Evolutionary conservation across 192 early-diverging fungal genomes (phyloP), one percentile per base, ranked within the genome.

Genomic region (Coemansia sp.): DNA sequence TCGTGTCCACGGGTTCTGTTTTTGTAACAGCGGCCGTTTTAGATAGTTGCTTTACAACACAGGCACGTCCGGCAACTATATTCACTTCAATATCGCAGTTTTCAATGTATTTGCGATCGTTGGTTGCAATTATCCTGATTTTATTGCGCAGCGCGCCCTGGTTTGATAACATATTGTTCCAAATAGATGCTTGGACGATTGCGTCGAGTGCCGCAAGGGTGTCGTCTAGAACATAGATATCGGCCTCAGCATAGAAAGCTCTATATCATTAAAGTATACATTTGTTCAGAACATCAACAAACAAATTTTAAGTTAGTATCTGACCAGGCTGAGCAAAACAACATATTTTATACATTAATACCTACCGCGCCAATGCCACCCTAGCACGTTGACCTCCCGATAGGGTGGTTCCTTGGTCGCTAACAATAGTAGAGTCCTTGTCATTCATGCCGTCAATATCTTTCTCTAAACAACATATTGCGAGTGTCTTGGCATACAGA

Each of bases 181-280:
- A 95, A 14, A 93, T 76, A 32, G 86, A 77, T 17, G 63, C 70
- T 39, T 80, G 78, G 4, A 85, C 85, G 50, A 74, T 70, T 3
- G 85, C 85, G 72, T 96, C 94, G 0, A 96, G 90, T 19, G 91
- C 91, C 57, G 85, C 83, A 51, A 97, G 80, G 6, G 90, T 88
- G 61, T 92, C 91, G 61, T 95, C 93, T 23, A 95, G 66, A 1
- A 95, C 68, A 8, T 90, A 84, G 55, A 94, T 89, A 31, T 94
- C 91, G 22, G 87, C 81, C 66, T 91, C 76, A 10, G 67, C 72
- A 78, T 96, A 94, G 0, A 91, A 70, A 8, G 89, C 84, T 19
- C 95, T 88, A 23, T 22, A 64, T n/a, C 9, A 59, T 23, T 61
- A 23, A 33, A 8, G 17, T n/a, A n/a, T 14, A 14, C 54, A 5